These are phyloP conservation scores for Limtongozyma cylindracea DNA, from an alignment of 805 yeast genomes.

Conservation along the genomic window DNA sequence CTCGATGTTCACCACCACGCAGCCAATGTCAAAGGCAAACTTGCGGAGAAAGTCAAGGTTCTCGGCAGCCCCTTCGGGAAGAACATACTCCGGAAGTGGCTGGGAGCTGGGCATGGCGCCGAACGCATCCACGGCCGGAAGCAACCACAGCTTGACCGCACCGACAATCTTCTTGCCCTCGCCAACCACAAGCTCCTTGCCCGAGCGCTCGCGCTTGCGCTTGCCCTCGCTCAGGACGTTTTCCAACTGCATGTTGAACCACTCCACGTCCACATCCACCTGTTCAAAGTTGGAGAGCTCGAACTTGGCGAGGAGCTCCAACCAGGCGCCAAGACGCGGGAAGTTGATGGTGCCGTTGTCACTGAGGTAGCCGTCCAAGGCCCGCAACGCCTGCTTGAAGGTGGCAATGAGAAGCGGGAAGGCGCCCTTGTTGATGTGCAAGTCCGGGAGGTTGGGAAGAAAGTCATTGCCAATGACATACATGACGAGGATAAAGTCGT, in stretches of 20 bases:
- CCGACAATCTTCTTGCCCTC: slow-evolving; percentile 60
- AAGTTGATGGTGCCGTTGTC: slow-evolving; percentile 66
- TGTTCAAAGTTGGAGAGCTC: slow-evolving; percentile 75
- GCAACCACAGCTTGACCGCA: slow-evolving; percentile 21
- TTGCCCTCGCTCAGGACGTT: slow-evolving; percentile 54
- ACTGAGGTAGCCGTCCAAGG: slow-evolving; percentile 64
- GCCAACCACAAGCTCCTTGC: slow-evolving; percentile 36
- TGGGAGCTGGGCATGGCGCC: slow-evolving; percentile 7
- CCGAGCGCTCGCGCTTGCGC: slow-evolving; percentile 35
- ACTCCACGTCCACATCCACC: slow-evolving; percentile 62
- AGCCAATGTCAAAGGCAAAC: slow-evolving; percentile 41
- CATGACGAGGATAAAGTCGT: slow-evolving; percentile 79
- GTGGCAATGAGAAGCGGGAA: slow-evolving; percentile 79
- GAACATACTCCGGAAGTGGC: too few species aligned
- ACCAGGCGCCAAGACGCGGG: slow-evolving; percentile 46
- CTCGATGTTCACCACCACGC: slow-evolving; percentile 38
- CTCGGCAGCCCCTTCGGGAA: slow-evolving; percentile 15
- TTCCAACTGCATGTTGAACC: slow-evolving; percentile 76
- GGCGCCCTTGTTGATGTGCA: slow-evolving; percentile 87
- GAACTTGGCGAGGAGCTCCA: slow-evolving; percentile 48
- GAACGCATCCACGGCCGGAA: slow-evolving; percentile 7
- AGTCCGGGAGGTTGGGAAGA: slow-evolving; percentile 86
- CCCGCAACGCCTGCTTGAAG: slow-evolving; percentile 56
- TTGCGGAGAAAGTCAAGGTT: slow-evolving; percentile 36
- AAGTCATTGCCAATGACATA: slow-evolving; percentile 96